Evolutionary conservation across 1,139 yeast genomes (phyloP), one percentile per base, ranked within the genome.

Genomic region (Kodamaea sp.): DNA sequence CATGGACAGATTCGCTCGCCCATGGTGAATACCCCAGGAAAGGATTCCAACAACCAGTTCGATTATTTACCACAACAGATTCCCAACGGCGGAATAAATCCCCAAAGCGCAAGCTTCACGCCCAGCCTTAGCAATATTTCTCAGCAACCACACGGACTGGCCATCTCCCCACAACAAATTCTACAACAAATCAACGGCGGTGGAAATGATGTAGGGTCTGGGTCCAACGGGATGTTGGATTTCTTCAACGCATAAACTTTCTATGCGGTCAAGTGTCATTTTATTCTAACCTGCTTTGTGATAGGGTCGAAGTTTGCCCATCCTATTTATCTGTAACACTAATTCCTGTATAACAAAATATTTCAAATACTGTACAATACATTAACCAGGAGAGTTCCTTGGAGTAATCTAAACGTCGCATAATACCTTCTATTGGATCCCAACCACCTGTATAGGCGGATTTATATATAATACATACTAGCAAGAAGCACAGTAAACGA

Each of bases 141-240:
- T n/a, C 39, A 28, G 16, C 39, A 29, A 15, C 22, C 28, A 12
- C 38, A 26, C 6, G 28, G 29, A n/a, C 48, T 33, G 46, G 52
- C 59, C 5, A 60, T 66, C 26, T 65, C 72, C 1, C 73, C 73
- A 2, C 73, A 64, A 41, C 72, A 67, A 38, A 55, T 67, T 10
- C 53, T 65, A 26, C 70, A 55, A 47, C 68, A 57, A 42, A 56
- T 55, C 38, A 50, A 53, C 24, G 49, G 48, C 11, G 39, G 36
- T 3, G 18, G 18, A 4, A 34, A 39, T 34, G 50, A 44, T n/a
- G n/a, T n/a, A n/a, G n/a, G n/a, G n/a, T 13, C 19, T 15, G 12
- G 19, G n/a, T 26, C 28, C n/a, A 35, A 41, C 7, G 46, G 48
- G 4, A 41, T 46, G 46, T 38, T 47, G 49, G 50, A 47, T 22